Evolutionary conservation across 2,329 filamentous ascomycete genomes (phyloP), one percentile per base, ranked within the genome.

Genomic region (Epichloe gansuensis): DNA sequence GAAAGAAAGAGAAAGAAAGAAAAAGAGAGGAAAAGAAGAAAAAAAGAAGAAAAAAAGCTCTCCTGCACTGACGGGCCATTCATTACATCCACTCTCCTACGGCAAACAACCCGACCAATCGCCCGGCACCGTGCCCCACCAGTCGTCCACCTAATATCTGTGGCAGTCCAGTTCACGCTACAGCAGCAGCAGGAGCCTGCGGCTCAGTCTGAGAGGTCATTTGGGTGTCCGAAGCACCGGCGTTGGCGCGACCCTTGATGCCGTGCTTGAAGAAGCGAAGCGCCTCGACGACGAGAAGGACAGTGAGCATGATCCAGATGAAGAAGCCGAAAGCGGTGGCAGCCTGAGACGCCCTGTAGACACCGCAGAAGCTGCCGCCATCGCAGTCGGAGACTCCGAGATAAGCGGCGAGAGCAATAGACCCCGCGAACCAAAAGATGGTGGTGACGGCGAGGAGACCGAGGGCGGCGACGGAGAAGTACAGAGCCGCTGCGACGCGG

Each of bases 341-440:
- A 4, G 83, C 83, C 68, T 86, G 80, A 8, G 77, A 69, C 11
- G 77, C 71, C 45, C 74, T 72, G 66, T 53, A 45, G 12, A 45
- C 42, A 41, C 41, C n/a, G 54, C 86, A 91, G 15, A 72, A 73
- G 17, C 67, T 71, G 48, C 68, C 71, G 43, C 70, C 73, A 62
- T 81, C 83, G 53, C 76, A 71, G 8, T 64, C 68, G 0, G 79
- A 71, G 15, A 78, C 74, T 51, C 78, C 78, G 53, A 89, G 69
- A 52, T 75, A 74, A 21, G 82, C 83, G 0, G 85, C 88, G 11
- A 91, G 69, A 0, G 88, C 88, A 58, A 94, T 83, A 61, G 89
- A 86, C 6, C 88, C 89, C 0, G 85, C 83, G 63, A 96, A 93
- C 90, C 90, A 95, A 73, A 94, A 94, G 53, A 94, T 75, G 70